These are phyloP conservation scores for Erodium texanum DNA, from an alignment of 441 rosid genomes.

Conservation along the genomic window DNA sequence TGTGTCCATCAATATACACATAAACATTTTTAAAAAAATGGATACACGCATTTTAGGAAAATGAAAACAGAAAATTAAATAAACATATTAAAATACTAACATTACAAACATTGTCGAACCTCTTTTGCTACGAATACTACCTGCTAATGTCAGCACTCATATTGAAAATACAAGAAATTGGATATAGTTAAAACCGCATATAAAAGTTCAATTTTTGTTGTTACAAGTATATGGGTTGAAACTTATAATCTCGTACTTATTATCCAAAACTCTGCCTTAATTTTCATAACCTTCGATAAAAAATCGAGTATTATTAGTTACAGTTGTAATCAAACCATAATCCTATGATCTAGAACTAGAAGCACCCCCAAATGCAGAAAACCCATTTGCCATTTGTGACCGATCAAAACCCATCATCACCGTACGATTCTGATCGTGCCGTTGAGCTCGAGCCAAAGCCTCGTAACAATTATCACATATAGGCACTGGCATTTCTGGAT, in stretches of 20 bases:
- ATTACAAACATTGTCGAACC: background rate
- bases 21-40: too few species aligned
- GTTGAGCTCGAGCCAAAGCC: background rate
- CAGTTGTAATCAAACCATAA: background rate
- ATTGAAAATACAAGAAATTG: too few species aligned
- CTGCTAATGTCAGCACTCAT: too few species aligned
- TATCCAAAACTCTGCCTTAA: too few species aligned
- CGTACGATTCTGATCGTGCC: background rate
- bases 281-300: too few species aligned
- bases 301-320: too few species aligned
- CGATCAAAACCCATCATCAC: background rate
- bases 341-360: background rate
- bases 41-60: too few species aligned
- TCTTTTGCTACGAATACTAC: background rate
- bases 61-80: background rate
- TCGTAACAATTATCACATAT: slow-evolving; percentile 3
- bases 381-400: background rate
- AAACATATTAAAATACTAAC: background rate
- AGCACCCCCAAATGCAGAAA: background rate
- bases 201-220: too few species aligned
- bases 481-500: background rate
- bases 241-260: too few species aligned
- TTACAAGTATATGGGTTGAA: too few species aligned
- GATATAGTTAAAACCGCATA: too few species aligned
- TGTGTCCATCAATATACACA: too few species aligned